Percentiles rank a stretch among this genome's conserved stretches.
Conservation (phyloP, 768 basidiomycete species). For the Lentinus tigrinus region DNA sequence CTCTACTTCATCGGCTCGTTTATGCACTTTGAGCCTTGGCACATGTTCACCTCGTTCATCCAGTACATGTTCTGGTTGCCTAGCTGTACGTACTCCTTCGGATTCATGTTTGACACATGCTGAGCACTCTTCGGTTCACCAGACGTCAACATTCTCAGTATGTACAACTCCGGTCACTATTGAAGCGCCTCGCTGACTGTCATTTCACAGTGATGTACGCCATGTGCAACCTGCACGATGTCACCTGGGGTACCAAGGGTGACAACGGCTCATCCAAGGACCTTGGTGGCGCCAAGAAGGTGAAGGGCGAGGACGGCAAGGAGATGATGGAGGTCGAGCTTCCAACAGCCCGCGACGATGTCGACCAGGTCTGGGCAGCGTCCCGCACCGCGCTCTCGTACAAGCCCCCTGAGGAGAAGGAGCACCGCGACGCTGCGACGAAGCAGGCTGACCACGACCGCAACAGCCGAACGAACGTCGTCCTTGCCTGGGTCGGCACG, state of each 20-base stretch:
- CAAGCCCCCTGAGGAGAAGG: constrained; percentile 69
- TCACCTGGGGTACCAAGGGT: constrained; percentile 92
- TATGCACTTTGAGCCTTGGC: constrained; percentile 94
- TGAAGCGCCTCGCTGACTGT: neutral
- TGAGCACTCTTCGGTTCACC: constrained; percentile 7
- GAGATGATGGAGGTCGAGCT: constrained; percentile 86
- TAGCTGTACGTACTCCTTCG: constrained; percentile 45
- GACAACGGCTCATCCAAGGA: constrained; percentile 88
- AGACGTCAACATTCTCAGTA: constrained; percentile 81
- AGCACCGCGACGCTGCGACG: constrained; percentile 83
- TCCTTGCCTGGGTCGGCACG: constrained; percentile 78
- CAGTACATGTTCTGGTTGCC: constrained; percentile 93
- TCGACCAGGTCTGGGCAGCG: constrained; percentile 84
- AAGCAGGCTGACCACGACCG: constrained; percentile 88
- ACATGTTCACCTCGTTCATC: constrained; percentile 90
- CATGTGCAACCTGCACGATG: constrained; percentile 90
- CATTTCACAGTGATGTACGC: constrained; percentile 75
- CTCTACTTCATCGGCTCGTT: constrained; percentile 85
- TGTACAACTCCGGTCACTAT: constrained; percentile 21
- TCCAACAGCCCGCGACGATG: constrained; percentile 79
- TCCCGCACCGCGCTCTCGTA: constrained; percentile 67
- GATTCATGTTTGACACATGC: neutral
- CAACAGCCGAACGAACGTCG: constrained; percentile 82
- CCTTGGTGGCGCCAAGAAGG: constrained; percentile 87
- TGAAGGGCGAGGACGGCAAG: constrained; percentile 81